Conservation (phyloP, 2,329 filamentous ascomycete genomes). For the Fusarium annulatum region DNA sequence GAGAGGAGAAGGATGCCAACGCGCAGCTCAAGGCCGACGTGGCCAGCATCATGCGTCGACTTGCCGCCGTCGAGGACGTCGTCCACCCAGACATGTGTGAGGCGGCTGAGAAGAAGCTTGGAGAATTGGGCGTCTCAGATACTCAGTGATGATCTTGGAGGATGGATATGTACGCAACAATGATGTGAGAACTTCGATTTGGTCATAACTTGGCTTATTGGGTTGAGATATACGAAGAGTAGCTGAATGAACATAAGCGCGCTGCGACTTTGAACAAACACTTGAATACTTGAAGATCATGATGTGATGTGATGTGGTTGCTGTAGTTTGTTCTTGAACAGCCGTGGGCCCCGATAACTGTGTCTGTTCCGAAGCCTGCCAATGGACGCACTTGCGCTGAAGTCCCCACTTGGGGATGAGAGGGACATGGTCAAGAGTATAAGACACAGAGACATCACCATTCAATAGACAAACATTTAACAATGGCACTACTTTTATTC, state of each 20-base stretch:
- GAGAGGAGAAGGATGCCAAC: background rate
- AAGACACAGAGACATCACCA: background rate
- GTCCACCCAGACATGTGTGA: background rate
- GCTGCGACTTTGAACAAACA: background rate
- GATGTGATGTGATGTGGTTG: too few species aligned
- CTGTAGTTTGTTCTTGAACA: background rate
- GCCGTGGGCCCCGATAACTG: too few species aligned
- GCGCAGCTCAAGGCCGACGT: background rate
- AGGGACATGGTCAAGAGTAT: fast-evolving
- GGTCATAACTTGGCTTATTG: background rate
- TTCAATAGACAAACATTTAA: conserved; percentile 16
- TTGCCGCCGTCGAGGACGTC: background rate
- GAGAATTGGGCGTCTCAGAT: background rate
- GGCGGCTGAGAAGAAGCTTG: background rate
- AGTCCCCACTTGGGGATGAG: background rate
- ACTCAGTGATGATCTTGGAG: background rate
- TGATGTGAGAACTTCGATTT: background rate
- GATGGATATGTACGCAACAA: background rate
- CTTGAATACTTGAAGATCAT: background rate
- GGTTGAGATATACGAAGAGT: background rate
- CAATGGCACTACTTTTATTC: conserved; percentile 47
- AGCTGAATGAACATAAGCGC: background rate
- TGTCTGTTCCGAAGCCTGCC: fast-evolving
- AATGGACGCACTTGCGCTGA: background rate
- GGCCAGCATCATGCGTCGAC: background rate